Percentiles rank a stretch among this genome's conserved stretches.
Conservation (phyloP, 2,329 filamentous ascomycete species). For the Colletotrichum sp. region DNA sequence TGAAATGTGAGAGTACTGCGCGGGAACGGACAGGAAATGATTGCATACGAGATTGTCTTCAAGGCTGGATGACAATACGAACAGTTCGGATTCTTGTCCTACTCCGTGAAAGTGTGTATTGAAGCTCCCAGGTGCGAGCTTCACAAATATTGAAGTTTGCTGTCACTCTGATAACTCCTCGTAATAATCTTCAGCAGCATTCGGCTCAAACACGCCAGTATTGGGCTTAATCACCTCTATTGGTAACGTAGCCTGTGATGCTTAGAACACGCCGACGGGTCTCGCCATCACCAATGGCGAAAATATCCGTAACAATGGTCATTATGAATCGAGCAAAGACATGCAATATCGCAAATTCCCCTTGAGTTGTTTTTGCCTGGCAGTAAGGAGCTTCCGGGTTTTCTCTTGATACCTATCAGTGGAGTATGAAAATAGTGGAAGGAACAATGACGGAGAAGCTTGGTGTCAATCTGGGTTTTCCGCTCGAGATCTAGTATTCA, state of each 20-base stretch:
- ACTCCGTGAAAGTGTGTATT: not conserved
- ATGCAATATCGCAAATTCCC: rapidly evolving
- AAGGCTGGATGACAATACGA: not conserved
- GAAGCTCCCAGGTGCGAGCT: not conserved
- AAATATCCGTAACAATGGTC: not conserved
- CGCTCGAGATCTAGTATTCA: not conserved
- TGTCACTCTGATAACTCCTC: not conserved
- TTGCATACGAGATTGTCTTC: not conserved
- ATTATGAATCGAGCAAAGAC: not conserved
- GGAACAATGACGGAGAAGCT: not conserved
- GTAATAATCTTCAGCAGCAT: not conserved
- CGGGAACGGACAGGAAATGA: not conserved
- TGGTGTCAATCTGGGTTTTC: not conserved
- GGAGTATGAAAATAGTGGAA: not conserved
- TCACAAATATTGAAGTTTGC: not conserved
- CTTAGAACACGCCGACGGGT: not conserved
- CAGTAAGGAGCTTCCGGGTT: not conserved
- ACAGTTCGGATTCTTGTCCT: not conserved
- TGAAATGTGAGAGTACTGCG: not conserved
- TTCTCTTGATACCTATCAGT: not conserved
- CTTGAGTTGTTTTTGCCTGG: not conserved
- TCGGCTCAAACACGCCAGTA: not conserved
- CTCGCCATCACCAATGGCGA: not conserved
- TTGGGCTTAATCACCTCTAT: not conserved
- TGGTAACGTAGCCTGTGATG: rapidly evolving